phyloP scores from a whole-genome alignment of 2,329 filamentous ascomycete species.

The Alternaria gaisen region DNA sequence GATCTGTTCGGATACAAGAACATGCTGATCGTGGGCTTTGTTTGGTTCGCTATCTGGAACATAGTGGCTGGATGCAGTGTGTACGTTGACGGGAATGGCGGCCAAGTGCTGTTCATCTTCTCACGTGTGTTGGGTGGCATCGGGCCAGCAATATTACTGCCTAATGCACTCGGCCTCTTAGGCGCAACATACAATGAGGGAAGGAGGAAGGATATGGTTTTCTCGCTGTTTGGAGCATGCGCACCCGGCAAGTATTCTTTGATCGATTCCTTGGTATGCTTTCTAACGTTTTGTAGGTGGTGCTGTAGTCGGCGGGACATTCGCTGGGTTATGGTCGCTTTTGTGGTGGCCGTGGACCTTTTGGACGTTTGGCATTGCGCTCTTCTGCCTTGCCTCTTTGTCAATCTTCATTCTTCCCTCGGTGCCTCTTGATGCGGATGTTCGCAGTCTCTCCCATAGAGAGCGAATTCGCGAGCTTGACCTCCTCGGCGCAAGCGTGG shows the following conservation, averaged over 20 bases:
- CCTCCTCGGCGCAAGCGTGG: constrained; percentile 57
- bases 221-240: constrained; percentile 61
- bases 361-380: constrained; percentile 55
- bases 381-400: constrained; percentile 49
- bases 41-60: constrained; percentile 61
- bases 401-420: constrained; percentile 54
- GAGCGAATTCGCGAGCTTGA: constrained; percentile 52
- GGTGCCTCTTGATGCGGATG: constrained; percentile 27
- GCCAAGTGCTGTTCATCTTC: constrained; percentile 50
- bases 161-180: constrained; percentile 71
- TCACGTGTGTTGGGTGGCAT: constrained; percentile 57
- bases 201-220: constrained; percentile 67
- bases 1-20: constrained; percentile 61
- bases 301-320: constrained; percentile 52
- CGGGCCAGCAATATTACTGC: constrained; percentile 69
- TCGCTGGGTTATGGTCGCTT: constrained; percentile 53
- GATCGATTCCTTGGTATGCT: not conserved
- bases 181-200: constrained; percentile 67
- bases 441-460: constrained; percentile 18
- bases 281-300: constrained; percentile 41
- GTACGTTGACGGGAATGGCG: constrained; percentile 41
- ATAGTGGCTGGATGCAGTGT: constrained; percentile 56
- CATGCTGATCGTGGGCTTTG: constrained; percentile 59
- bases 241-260: constrained; percentile 51
- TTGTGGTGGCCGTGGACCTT: constrained; percentile 65